Conservation (phyloP, 805 yeast species). For the Candida koratica region DNA sequence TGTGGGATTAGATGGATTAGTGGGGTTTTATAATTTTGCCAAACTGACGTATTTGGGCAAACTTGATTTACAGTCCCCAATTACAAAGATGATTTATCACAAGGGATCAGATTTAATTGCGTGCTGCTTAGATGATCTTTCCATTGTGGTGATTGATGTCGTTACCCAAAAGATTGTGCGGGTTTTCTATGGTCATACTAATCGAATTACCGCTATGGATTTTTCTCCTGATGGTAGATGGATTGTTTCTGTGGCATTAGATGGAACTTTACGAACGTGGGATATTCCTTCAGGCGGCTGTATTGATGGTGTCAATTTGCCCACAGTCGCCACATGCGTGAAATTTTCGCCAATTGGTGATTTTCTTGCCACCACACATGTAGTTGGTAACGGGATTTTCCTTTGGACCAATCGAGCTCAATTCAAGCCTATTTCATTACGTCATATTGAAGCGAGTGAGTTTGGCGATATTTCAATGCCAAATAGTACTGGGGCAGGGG, state of each 20-base stretch:
- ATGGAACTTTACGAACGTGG: constrained; percentile 91
- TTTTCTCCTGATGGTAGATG: constrained; percentile 95
- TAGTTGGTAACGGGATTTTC: constrained; percentile 80
- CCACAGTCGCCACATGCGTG: constrained; percentile 75
- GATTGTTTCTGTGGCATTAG: constrained; percentile 80
- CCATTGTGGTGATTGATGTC: constrained; percentile 78
- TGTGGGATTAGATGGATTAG: constrained; percentile 81
- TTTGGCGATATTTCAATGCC: constrained; percentile 66
- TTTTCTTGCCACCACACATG: constrained; percentile 88
- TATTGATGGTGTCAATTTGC: constrained; percentile 81
- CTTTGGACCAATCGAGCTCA: constrained; percentile 92
- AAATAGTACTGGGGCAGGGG: constrained; percentile 74
- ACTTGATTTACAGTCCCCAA: constrained; percentile 68
- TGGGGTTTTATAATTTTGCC: constrained; percentile 83
- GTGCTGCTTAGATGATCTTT: constrained; percentile 78
- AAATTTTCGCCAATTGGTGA: constrained; percentile 86
- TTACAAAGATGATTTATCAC: constrained; percentile 74
- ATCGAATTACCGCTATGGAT: constrained; percentile 81
- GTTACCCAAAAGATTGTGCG: constrained; percentile 80
- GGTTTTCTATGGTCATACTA: constrained; percentile 83
- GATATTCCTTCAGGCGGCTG: constrained; percentile 96
- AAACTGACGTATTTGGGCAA: constrained; percentile 64
- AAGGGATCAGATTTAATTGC: constrained; percentile 82
- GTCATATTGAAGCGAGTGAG: constrained; percentile 72
- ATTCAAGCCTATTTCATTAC: constrained; percentile 69